These are phyloP conservation scores for Suillus lakei DNA, from an alignment of 768 basidiomycete species.

Conservation along the genomic window DNA sequence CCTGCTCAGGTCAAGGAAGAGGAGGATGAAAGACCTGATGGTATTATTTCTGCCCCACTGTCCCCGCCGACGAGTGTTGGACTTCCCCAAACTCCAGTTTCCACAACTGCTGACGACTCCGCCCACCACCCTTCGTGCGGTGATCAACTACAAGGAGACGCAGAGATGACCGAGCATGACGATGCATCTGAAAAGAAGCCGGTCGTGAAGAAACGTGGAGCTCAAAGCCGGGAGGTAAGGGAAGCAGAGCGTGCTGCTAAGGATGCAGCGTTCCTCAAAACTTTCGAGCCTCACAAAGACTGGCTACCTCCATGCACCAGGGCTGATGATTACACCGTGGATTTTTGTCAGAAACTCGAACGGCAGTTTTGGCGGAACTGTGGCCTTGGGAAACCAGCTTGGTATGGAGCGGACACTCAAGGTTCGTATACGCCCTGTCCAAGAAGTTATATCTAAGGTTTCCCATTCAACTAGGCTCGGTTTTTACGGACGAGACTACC, in stretches of 20 bases:
- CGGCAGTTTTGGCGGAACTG: conserved; percentile 92
- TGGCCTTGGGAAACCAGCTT: conserved; percentile 86
- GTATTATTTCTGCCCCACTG: conserved; percentile 21
- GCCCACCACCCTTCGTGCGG: conserved; percentile 9
- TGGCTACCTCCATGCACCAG: conserved; percentile 84
- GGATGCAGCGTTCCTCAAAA: conserved; percentile 62
- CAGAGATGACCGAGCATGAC: conserved; percentile 13
- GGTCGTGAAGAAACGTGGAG: conserved; percentile 47
- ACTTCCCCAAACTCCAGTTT: conserved; percentile 23
- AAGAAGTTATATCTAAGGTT: background rate
- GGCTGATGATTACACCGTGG: conserved; percentile 80
- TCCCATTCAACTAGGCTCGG: conserved; percentile 48
- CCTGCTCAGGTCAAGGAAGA: conserved; percentile 52
- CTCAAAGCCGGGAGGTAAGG: conserved; percentile 44
- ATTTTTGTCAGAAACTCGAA: conserved; percentile 88
- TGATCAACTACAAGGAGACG: conserved; percentile 13
- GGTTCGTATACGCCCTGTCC: conserved; percentile 51
- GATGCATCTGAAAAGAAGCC: conserved; percentile 38
- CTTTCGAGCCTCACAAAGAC: conserved; percentile 71
- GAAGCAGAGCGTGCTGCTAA: conserved; percentile 50
- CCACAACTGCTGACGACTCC: conserved; percentile 16
- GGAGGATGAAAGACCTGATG: conserved; percentile 16
- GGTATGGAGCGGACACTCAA: conserved; percentile 97
- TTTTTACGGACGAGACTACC: conserved; percentile 76
- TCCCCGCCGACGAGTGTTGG: conserved; percentile 35